phyloP scores from a whole-genome alignment of 257 asterid species.

The Gentiana straminea region DNA sequence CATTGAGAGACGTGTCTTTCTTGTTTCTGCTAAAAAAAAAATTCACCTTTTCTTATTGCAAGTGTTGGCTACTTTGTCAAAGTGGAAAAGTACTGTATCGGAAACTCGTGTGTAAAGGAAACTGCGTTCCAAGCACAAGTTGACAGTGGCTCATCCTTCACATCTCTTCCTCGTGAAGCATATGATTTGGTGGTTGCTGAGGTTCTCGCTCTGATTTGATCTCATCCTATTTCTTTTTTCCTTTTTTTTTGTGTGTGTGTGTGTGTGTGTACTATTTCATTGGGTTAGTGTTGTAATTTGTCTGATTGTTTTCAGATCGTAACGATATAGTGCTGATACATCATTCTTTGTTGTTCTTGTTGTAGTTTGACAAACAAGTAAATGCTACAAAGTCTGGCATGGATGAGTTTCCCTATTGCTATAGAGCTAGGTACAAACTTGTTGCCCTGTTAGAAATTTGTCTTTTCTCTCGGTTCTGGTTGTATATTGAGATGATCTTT shows the following conservation, averaged over 20 bases:
- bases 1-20: slow-evolving; percentile 1
- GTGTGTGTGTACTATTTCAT: no score
- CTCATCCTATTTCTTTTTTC: slow-evolving; percentile 3
- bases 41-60: not conserved
- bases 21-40: slow-evolving; percentile 17
- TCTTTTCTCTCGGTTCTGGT: slow-evolving; percentile 8
- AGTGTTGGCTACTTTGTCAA: slow-evolving; percentile 35
- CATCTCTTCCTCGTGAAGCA: slow-evolving; percentile 44
- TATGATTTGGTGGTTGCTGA: slow-evolving; percentile 40
- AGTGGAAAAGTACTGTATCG: slow-evolving; percentile 52
- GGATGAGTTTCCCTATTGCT: slow-evolving; percentile 50
- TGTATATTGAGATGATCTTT: slow-evolving; percentile 12
- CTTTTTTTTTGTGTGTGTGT: not conserved
- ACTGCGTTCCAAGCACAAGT: slow-evolving; percentile 48
- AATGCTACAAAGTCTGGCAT: slow-evolving; percentile 30
- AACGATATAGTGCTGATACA: slow-evolving; percentile 1
- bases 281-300: not conserved
- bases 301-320: slow-evolving; percentile 4
- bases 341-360: slow-evolving; percentile 2
- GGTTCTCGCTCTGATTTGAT: slow-evolving; percentile 25
- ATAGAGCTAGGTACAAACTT: slow-evolving; percentile 42
- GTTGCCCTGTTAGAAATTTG: slow-evolving; percentile 5
- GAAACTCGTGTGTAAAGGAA: slow-evolving; percentile 38
- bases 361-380: slow-evolving; percentile 47
- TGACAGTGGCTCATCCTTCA: slow-evolving; percentile 79